Percentiles rank a stretch among this genome's conserved stretches.
Evolutionary conservation across 1,284 basidiomycete genomes (phyloP).

Genomic region (Fistulina hepatica): DNA sequence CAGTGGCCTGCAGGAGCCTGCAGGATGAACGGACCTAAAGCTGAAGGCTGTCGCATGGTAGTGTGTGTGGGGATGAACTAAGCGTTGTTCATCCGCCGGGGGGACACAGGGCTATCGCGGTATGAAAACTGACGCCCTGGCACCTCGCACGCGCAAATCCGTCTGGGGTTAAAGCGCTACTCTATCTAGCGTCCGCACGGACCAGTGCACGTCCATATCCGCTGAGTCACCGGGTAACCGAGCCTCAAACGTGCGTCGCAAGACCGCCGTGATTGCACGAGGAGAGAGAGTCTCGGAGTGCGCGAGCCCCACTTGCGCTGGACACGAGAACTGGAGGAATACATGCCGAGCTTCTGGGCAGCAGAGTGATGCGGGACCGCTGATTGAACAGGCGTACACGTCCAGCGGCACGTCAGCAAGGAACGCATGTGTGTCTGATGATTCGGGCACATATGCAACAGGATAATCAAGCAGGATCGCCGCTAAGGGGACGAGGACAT

Average conservation of each 20-base stretch:
- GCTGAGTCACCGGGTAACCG: constrained; percentile 6
- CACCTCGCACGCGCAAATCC: no score
- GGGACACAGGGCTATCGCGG: background rate
- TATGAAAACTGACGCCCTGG: background rate
- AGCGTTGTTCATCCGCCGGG: background rate
- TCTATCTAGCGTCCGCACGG: constrained; percentile 7
- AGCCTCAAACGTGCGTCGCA: constrained; percentile 6
- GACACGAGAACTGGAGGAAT: constrained; percentile 14
- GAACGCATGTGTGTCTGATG: constrained; percentile 25
- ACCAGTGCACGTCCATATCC: constrained; percentile 3
- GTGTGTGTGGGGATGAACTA: background rate
- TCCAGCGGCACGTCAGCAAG: constrained; percentile 33
- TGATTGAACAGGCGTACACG: no score
- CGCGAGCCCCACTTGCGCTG: constrained; percentile 5
- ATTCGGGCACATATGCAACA: constrained; percentile 40
- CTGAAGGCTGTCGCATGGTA: background rate
- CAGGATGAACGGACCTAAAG: background rate
- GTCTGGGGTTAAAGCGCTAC: constrained; percentile 8
- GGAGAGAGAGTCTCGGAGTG: constrained; percentile 6
- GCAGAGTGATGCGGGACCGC: no score
- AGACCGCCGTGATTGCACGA: constrained; percentile 1
- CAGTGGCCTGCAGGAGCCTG: background rate
- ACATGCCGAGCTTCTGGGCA: no score
- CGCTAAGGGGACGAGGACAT: constrained; percentile 34
- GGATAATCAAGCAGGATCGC: constrained; percentile 48